Evolutionary conservation across 176 grass and related monocot species (phyloP).

Genomic region (bread wheat (Triticum aestivum)): DNA sequence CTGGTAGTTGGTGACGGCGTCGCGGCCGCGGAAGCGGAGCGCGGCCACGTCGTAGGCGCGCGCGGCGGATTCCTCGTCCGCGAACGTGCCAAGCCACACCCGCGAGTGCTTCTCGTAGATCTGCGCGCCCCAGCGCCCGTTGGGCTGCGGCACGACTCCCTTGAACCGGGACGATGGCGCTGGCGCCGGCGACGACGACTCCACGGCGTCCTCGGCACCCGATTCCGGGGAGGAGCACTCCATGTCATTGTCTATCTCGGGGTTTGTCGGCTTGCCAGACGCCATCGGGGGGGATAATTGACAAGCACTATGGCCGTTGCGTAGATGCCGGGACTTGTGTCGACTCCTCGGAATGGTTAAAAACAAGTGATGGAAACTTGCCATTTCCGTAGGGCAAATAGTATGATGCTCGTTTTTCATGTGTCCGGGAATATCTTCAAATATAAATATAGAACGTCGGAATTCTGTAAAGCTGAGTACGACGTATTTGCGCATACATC

Average conservation of each 20-base stretch:
- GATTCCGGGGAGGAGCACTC: not conserved
- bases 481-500: too few relatives aligned
- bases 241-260: not conserved
- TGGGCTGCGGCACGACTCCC: constrained; percentile 78
- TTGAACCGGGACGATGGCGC: constrained; percentile 50
- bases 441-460: too few relatives aligned
- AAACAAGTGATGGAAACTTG: not conserved
- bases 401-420: too few relatives aligned
- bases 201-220: not conserved
- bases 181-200: not conserved
- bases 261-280: not conserved
- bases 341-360: not conserved
- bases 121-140: constrained; percentile 74
- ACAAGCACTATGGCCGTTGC: not conserved
- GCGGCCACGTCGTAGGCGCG: constrained; percentile 75
- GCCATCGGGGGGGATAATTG: not conserved
- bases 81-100: constrained; percentile 86
- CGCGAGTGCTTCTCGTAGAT: constrained; percentile 77
- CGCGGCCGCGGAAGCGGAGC: constrained; percentile 70
- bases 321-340: not conserved
- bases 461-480: too few relatives aligned
- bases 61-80: constrained; percentile 46
- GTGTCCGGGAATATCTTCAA: too few relatives aligned
- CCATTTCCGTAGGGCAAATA: not conserved
- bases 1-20: constrained; percentile 48